Percentiles rank a stretch among this genome's conserved stretches.
Conservation (phyloP, 352 stramenopile species). For the Phytophthora kernoviae region DNA sequence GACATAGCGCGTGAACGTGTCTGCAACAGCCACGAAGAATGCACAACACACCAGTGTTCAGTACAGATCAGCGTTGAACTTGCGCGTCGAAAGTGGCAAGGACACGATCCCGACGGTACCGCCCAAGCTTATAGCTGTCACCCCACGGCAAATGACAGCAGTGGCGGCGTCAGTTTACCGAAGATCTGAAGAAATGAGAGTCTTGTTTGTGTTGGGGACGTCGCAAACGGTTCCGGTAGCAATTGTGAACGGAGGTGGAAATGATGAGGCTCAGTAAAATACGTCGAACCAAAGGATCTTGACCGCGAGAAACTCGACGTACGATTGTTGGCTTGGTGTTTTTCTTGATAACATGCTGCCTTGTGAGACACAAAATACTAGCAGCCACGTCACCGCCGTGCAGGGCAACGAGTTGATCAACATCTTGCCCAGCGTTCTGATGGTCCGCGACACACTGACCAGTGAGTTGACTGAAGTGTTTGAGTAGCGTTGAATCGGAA, state of each 20-base stretch:
- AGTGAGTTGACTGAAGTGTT: background rate
- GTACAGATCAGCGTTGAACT: constrained; percentile 14
- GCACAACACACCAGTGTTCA: constrained; percentile 14
- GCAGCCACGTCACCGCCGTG: constrained; percentile 6
- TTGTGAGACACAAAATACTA: constrained; percentile 11
- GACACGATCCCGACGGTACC: constrained; percentile 1
- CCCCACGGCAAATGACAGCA: constrained; percentile 3
- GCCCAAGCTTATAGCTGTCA: constrained; percentile 12
- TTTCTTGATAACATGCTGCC: constrained; percentile 7
- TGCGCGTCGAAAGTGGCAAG: constrained; percentile 5
- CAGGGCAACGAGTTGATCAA: constrained; percentile 13
- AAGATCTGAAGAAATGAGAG: constrained; percentile 10
- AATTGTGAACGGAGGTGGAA: constrained; percentile 11
- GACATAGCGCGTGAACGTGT: constrained; percentile 17
- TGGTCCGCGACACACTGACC: constrained; percentile 1
- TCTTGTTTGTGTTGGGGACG: background rate
- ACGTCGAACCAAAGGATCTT: constrained; percentile 20
- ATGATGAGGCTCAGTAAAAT: constrained; percentile 11
- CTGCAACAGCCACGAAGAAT: constrained; percentile 17
- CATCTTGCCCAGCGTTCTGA: constrained; percentile 12
- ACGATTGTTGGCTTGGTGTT: constrained; percentile 7
- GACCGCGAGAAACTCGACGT: constrained; percentile 11
- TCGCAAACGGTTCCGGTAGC: constrained; percentile 10
- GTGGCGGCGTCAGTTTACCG: background rate
- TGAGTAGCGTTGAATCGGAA: background rate